Percentiles rank a stretch among this genome's conserved stretches.
Conservation (phyloP, 2,329 filamentous ascomycete species). For the Fusarium dimerum region DNA sequence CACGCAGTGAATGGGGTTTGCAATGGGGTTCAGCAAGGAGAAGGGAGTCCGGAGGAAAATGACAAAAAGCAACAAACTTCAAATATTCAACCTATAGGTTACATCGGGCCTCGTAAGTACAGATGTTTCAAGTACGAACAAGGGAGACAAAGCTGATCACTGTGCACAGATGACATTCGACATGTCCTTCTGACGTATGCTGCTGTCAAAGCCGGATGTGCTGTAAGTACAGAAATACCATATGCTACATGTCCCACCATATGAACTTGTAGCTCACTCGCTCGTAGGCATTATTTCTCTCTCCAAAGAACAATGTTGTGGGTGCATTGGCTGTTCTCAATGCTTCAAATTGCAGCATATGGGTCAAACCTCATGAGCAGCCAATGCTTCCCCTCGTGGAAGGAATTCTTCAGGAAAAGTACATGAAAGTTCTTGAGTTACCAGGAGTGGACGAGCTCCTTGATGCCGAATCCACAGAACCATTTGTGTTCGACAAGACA, state of each 20-base stretch:
- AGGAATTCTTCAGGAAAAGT: constrained; percentile 22
- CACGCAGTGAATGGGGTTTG: too few relatives aligned
- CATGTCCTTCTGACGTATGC: constrained; percentile 33
- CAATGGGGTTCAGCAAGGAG: too few relatives aligned
- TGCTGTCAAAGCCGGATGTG: constrained; percentile 35
- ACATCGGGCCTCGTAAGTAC: constrained; percentile 37
- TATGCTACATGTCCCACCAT: too few relatives aligned
- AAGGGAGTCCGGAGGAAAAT: too few relatives aligned
- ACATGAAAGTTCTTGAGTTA: constrained; percentile 31
- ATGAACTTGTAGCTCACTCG: too few relatives aligned
- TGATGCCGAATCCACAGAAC: constrained; percentile 7
- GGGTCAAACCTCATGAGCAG: constrained; percentile 28
- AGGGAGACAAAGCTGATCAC: not conserved
- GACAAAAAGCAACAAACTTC: too few relatives aligned
- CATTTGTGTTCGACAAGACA: constrained; percentile 33
- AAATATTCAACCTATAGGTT: constrained; percentile 26
- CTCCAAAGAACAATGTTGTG: constrained; percentile 36
- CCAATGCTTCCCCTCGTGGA: constrained; percentile 19
- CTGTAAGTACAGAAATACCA: constrained; percentile 22
- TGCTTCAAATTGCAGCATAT: constrained; percentile 33
- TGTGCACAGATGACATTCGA: constrained; percentile 32
- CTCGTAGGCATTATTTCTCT: constrained; percentile 34
- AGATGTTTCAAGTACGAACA: not conserved
- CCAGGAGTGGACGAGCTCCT: constrained; percentile 33
- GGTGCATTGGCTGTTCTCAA: constrained; percentile 36